Evolutionary conservation across 768 basidiomycete species (phyloP).

Genomic region (Russula earlei): DNA sequence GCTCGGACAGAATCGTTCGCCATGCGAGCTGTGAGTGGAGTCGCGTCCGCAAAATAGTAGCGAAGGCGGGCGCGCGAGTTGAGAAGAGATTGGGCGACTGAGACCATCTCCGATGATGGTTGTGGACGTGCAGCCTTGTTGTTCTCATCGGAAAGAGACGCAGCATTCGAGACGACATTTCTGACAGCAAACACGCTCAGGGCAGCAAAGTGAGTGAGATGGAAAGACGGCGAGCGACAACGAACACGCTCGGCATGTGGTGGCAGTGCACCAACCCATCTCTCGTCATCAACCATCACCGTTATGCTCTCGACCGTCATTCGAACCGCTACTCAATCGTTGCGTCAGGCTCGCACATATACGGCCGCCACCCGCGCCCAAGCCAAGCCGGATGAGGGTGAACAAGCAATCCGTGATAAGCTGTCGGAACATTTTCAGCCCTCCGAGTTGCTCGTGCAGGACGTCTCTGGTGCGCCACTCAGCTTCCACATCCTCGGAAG

Average conservation of each 20-base stretch:
- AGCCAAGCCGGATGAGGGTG: slow-evolving; percentile 43
- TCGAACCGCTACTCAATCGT: slow-evolving; percentile 19
- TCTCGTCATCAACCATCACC: not conserved
- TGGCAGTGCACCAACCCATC: not conserved
- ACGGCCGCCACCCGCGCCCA: slow-evolving; percentile 11
- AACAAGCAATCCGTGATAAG: slow-evolving; percentile 62
- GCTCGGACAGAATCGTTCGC: slow-evolving; percentile 5
- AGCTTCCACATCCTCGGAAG: not conserved
- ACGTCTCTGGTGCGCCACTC: slow-evolving; percentile 75
- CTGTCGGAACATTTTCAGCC: slow-evolving; percentile 69
- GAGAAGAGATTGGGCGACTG: not conserved
- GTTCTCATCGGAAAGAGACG: not conserved
- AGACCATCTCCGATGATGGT: not conserved
- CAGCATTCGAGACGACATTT: not conserved
- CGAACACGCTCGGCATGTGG: too few relatives aligned
- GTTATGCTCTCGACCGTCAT: slow-evolving; percentile 23
- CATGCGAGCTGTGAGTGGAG: not conserved
- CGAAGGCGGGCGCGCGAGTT: too few relatives aligned
- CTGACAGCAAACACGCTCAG: not conserved
- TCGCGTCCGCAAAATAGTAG: not conserved
- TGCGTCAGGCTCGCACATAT: slow-evolving; percentile 18
- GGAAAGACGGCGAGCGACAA: too few relatives aligned
- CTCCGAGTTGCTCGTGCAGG: slow-evolving; percentile 75
- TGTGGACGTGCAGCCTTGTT: not conserved
- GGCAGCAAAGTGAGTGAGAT: too few relatives aligned